Conservation (phyloP, 1,284 basidiomycete genomes). For the Melampsora larici-populina region DNA sequence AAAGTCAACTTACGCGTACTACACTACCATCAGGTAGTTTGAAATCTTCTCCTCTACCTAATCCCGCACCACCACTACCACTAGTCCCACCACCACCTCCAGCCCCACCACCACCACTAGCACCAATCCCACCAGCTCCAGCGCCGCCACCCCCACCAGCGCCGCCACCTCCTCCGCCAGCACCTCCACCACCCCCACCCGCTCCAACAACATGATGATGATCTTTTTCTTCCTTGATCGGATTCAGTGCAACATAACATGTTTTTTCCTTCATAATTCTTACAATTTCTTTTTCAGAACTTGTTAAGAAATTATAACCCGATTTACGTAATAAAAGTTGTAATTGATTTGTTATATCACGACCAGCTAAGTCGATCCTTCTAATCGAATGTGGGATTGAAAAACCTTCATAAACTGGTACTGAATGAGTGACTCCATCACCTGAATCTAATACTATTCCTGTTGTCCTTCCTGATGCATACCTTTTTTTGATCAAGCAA, state of each 20-base stretch:
- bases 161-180: slow-evolving; percentile 56
- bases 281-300: slow-evolving; percentile 94
- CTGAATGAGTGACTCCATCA: slow-evolving; percentile 97
- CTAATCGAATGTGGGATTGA: slow-evolving; percentile 98
- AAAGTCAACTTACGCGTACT: slow-evolving; percentile 59
- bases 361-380: slow-evolving; percentile 89
- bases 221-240: slow-evolving; percentile 80
- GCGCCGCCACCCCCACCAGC: slow-evolving; percentile 1
- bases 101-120: slow-evolving; percentile 67
- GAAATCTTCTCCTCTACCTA: slow-evolving; percentile 78
- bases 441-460: slow-evolving; percentile 98
- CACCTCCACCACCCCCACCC: slow-evolving; percentile 8
- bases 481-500: slow-evolving; percentile 60
- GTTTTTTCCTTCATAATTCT: slow-evolving; percentile 68
- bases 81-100: slow-evolving; percentile 79
- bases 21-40: slow-evolving; percentile 91
- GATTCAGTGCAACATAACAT: slow-evolving; percentile 37
- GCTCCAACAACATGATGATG: slow-evolving; percentile 70
- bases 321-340: slow-evolving; percentile 90
- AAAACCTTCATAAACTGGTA: slow-evolving; percentile 98
- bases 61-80: slow-evolving; percentile 44
- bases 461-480: slow-evolving; percentile 97
- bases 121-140: slow-evolving; percentile 4
- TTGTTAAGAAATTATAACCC: slow-evolving; percentile 91
- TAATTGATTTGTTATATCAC: slow-evolving; percentile 93